Percentiles rank a stretch among this genome's conserved stretches.
phyloP scores from a whole-genome alignment of 2,329 filamentous ascomycete genomes.

The Sporothrix euskadiensis region DNA sequence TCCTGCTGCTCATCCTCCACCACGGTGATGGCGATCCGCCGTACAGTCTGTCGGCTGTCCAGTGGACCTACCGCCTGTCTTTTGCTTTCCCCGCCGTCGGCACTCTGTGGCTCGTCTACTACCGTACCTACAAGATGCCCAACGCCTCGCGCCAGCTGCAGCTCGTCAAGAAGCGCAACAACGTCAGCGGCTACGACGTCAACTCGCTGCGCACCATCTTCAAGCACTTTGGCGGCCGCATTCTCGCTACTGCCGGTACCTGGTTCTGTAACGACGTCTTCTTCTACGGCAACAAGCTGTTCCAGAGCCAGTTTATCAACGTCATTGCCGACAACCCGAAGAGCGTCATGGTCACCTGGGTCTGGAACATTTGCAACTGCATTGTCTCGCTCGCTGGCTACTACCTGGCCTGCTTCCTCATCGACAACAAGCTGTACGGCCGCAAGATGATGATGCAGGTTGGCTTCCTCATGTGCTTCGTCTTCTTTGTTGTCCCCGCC shows the following conservation, averaged over 20 bases:
- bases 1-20: slow-evolving; percentile 87
- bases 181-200: slow-evolving; percentile 92
- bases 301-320: slow-evolving; percentile 34
- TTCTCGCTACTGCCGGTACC: slow-evolving; percentile 80
- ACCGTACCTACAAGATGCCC: slow-evolving; percentile 93
- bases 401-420: slow-evolving; percentile 83
- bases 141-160: slow-evolving; percentile 80
- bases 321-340: slow-evolving; percentile 34
- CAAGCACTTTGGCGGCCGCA: slow-evolving; percentile 79
- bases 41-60: slow-evolving; percentile 73
- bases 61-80: slow-evolving; percentile 89
- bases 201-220: slow-evolving; percentile 76
- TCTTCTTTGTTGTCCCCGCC: slow-evolving; percentile 88
- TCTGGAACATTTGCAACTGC: slow-evolving; percentile 91
- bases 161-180: slow-evolving; percentile 78
- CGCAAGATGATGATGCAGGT: slow-evolving; percentile 96
- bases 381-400: slow-evolving; percentile 84
- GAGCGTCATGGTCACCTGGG: slow-evolving; percentile 83
- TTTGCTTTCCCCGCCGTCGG: slow-evolving; percentile 90
- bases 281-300: slow-evolving; percentile 73
- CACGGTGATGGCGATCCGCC: slow-evolving; percentile 72
- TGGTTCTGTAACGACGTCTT: slow-evolving; percentile 99
- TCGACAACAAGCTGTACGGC: slow-evolving; percentile 95
- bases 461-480: slow-evolving; percentile 89
- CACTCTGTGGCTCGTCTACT: slow-evolving; percentile 93